A percentile compares a stretch with the other conserved stretches of the same genome.
phyloP scores from a whole-genome alignment of 371 early-diverging fungal species.

The Apophysomyces sp. region DNA sequence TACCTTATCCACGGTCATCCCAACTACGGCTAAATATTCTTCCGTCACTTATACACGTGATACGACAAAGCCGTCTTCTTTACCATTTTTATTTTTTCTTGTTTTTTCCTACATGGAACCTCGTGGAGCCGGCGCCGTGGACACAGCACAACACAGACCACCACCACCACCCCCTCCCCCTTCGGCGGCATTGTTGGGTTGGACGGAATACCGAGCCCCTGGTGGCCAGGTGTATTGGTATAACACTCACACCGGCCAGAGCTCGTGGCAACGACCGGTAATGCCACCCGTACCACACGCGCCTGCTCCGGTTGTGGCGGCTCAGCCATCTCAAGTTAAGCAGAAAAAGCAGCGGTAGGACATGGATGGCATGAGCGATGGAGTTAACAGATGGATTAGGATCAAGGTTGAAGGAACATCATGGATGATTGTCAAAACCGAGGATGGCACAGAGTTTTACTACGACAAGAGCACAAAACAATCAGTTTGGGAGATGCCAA shows the following conservation, averaged over 20 bases:
- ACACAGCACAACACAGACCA: neutral
- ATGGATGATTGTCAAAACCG: slow-evolving; percentile 79
- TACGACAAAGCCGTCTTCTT: no score
- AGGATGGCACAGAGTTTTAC: slow-evolving; percentile 72
- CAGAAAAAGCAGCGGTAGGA: neutral
- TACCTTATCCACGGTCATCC: no score
- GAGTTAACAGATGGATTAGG: slow-evolving; percentile 23
- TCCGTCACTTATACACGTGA: no score
- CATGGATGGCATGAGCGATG: neutral
- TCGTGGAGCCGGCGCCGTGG: neutral
- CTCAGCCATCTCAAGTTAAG: neutral
- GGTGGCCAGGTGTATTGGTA: slow-evolving; percentile 61
- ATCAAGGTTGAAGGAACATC: slow-evolving; percentile 66
- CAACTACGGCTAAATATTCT: no score
- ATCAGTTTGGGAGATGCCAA: slow-evolving; percentile 71
- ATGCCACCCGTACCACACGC: neutral
- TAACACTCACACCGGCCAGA: slow-evolving; percentile 52
- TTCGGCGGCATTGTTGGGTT: slow-evolving; percentile 24
- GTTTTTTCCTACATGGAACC: neutral
- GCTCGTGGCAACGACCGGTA: slow-evolving; percentile 56
- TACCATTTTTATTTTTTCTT: neutral
- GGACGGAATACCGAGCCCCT: slow-evolving; percentile 61
- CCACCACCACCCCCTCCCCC: neutral
- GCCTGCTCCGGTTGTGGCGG: neutral
- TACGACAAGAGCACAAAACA: slow-evolving; percentile 67